A percentile compares a stretch with the other conserved stretches of the same genome.
Conservation (phyloP, 2,329 filamentous ascomycete genomes). For the Metarhizium humberi region DNA sequence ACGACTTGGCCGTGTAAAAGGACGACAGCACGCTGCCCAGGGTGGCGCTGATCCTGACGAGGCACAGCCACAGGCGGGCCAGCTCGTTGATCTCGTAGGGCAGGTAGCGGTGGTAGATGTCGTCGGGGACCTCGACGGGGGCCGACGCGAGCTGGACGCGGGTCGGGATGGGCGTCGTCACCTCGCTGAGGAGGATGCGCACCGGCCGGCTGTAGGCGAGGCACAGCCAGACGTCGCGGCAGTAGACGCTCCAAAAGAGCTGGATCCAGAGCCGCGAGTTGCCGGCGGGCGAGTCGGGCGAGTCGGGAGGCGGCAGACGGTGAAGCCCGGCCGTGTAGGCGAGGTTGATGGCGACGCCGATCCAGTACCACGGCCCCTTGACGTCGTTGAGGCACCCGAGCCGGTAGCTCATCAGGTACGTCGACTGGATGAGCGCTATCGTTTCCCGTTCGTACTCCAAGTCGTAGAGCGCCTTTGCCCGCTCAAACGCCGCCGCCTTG, state of each 20-base stretch:
- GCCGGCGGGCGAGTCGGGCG: neutral
- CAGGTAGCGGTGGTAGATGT: neutral
- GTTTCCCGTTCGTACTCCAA: slow-evolving; percentile 28
- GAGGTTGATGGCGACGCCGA: slow-evolving; percentile 31
- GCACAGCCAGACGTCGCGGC: neutral
- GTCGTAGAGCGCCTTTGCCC: slow-evolving; percentile 16
- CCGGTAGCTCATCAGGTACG: slow-evolving; percentile 32
- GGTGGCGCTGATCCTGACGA: neutral
- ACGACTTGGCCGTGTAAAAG: neutral
- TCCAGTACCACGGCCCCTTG: slow-evolving; percentile 35
- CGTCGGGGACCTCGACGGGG: neutral
- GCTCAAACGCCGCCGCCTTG: slow-evolving; percentile 8
- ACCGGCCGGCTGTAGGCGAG: neutral
- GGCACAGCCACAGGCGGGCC: neutral
- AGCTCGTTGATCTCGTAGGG: neutral
- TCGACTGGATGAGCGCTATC: slow-evolving; percentile 29
- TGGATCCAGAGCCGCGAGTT: neutral
- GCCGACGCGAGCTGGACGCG: neutral
- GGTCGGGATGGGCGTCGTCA: neutral
- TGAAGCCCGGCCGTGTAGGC: slow-evolving; percentile 34
- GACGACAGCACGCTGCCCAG: neutral
- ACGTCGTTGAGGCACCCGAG: slow-evolving; percentile 30
- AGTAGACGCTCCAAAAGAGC: neutral
- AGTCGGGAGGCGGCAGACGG: slow-evolving; percentile 8
- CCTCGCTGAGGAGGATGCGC: neutral